phyloP scores from a whole-genome alignment of 495 filamentous ascomycete species.

The Hypoxylon fuscum region DNA sequence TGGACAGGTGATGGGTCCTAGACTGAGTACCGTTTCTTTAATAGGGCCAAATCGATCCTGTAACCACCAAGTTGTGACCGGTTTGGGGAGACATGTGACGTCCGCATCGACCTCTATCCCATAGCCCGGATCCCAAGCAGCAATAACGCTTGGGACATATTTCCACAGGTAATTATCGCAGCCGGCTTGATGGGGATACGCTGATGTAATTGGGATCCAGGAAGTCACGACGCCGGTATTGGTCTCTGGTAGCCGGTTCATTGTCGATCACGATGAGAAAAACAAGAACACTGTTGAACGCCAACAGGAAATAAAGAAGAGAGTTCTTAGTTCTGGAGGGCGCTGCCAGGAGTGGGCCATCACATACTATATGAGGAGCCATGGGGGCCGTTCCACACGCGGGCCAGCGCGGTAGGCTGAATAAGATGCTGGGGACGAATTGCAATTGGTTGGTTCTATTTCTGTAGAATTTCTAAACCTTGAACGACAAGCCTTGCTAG shows the following conservation, averaged over 20 bases:
- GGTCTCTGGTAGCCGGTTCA: conserved; percentile 40
- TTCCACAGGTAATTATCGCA: conserved; percentile 32
- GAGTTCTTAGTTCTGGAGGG: conserved; percentile 7
- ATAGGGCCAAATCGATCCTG: conserved; percentile 27
- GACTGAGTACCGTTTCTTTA: conserved; percentile 29
- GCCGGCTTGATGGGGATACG: conserved; percentile 32
- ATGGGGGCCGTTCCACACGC: conserved; percentile 9
- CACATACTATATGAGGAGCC: conserved; percentile 18
- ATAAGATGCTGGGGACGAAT: background rate
- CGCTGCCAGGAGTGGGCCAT: conserved; percentile 18
- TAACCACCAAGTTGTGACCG: conserved; percentile 43
- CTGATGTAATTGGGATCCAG: conserved; percentile 40
- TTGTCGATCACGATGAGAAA: conserved; percentile 21
- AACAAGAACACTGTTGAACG: conserved; percentile 4
- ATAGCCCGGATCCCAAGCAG: conserved; percentile 42
- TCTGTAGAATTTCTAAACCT: conserved; percentile 24
- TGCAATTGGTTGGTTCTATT: conserved; percentile 35
- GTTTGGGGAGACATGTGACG: conserved; percentile 36
- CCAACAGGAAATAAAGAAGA: conserved; percentile 13
- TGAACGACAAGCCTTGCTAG: conserved; percentile 9
- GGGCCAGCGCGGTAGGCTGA: background rate
- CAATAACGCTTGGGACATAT: conserved; percentile 19
- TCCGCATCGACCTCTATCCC: conserved; percentile 24
- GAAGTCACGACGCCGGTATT: conserved; percentile 37
- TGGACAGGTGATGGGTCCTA: conserved; percentile 42